Evolutionary conservation across 2,329 filamentous ascomycete genomes (phyloP).

Genomic region (Sarocladiaceae sp.): DNA sequence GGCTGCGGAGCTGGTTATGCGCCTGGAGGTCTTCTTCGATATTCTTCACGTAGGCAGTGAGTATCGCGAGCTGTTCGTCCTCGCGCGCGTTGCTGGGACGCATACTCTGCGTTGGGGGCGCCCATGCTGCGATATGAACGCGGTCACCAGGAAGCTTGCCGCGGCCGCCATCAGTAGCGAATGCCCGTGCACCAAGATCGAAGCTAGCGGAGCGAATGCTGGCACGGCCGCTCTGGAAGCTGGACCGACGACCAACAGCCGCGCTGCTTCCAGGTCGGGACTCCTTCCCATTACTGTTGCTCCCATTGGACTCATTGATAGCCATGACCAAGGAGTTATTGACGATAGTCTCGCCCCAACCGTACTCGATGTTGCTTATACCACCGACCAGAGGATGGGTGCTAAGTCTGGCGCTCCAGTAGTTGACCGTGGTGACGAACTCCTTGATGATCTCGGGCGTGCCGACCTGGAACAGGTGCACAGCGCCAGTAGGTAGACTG

Average conservation of each 20-base stretch:
- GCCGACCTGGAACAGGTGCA: constrained; percentile 97
- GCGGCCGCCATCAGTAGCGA: constrained; percentile 40
- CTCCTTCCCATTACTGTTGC: constrained; percentile 25
- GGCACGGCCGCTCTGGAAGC: constrained; percentile 38
- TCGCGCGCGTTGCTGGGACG: constrained; percentile 76
- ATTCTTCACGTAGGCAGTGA: constrained; percentile 75
- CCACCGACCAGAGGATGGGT: constrained; percentile 91
- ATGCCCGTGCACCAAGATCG: constrained; percentile 53
- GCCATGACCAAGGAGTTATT: constrained; percentile 51
- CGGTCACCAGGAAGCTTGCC: constrained; percentile 77
- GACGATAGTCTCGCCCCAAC: constrained; percentile 86
- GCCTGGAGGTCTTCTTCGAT: constrained; percentile 81
- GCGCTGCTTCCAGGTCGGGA: constrained; percentile 50
- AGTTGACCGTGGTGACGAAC: constrained; percentile 92
- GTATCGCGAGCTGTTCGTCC: constrained; percentile 70
- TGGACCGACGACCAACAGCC: constrained; percentile 34
- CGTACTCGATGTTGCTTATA: constrained; percentile 95
- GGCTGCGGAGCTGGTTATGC: constrained; percentile 83
- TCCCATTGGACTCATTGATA: constrained; percentile 40
- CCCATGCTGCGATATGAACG: constrained; percentile 81
- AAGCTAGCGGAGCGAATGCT: constrained; percentile 55
- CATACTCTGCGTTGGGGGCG: constrained; percentile 84
- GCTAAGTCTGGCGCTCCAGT: constrained; percentile 92
- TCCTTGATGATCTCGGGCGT: constrained; percentile 93
- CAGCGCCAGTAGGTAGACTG: constrained; percentile 84